Evolutionary conservation across 345 rosid species (phyloP).

Genomic region (Melastoma malabathricum): DNA sequence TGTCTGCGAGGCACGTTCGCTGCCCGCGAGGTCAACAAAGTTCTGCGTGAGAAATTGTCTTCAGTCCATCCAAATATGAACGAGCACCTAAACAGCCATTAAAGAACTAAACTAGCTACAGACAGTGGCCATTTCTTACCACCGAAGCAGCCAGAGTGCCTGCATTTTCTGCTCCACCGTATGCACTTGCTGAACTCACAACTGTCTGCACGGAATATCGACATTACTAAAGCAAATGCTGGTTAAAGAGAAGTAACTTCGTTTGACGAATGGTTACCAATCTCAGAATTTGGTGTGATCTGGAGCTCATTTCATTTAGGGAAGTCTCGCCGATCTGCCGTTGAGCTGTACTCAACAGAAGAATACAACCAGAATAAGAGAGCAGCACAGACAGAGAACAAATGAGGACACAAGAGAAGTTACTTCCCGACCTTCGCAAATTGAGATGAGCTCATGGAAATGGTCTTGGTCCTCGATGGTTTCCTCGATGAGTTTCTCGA

Average conservation of each 20-base stretch:
- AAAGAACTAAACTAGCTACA: not conserved
- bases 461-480: slow-evolving; percentile 72
- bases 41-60: slow-evolving; percentile 31
- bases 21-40: slow-evolving; percentile 91
- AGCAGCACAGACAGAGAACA: not conserved
- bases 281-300: slow-evolving; percentile 98
- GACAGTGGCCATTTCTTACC: slow-evolving; percentile 26
- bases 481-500: slow-evolving; percentile 82
- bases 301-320: slow-evolving; percentile 87
- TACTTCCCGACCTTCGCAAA: slow-evolving; percentile 85
- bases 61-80: too few species aligned
- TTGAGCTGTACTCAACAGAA: slow-evolving; percentile 56
- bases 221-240: slow-evolving; percentile 4
- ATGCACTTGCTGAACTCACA: slow-evolving; percentile 90
- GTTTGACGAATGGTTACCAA: slow-evolving; percentile 31
- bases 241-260: slow-evolving; percentile 3
- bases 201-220: slow-evolving; percentile 39
- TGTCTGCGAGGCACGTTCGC: slow-evolving; percentile 93
- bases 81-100: too few species aligned
- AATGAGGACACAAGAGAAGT: not conserved
- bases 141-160: slow-evolving; percentile 82
- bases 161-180: slow-evolving; percentile 77
- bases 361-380: not conserved
- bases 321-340: slow-evolving; percentile 86
- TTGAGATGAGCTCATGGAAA: slow-evolving; percentile 67